Percentiles rank a stretch among this genome's conserved stretches.
Conservation (phyloP, 1,284 basidiomycete genomes). For the Uromyces viciae-fabae region DNA sequence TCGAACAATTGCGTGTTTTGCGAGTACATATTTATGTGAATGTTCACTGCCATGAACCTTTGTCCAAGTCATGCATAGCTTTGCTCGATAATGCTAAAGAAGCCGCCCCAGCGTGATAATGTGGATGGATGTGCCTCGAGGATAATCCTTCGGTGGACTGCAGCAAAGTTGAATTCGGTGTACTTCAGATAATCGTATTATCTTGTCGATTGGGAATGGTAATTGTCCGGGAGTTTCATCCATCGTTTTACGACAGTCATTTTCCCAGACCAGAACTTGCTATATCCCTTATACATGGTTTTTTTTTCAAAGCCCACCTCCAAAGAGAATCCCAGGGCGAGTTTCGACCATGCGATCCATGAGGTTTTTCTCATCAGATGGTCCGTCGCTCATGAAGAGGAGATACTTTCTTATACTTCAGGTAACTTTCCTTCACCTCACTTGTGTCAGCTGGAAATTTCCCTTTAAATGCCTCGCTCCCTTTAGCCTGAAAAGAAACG, state of each 20-base stretch:
- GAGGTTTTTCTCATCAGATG: not conserved
- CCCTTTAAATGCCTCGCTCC: not conserved
- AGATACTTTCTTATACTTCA: not conserved
- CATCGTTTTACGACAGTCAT: not conserved
- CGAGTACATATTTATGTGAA: not conserved
- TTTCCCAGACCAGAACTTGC: not conserved
- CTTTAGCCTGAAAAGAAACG: not conserved
- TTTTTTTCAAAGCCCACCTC: not conserved
- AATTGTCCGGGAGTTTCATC: conserved; percentile 6
- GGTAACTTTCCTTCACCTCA: not conserved
- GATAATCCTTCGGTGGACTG: conserved; percentile 2
- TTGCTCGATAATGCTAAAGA: not conserved
- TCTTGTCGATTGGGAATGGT: not conserved
- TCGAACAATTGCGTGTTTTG: too few relatives aligned
- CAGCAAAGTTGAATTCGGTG: not conserved
- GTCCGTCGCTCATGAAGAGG: not conserved
- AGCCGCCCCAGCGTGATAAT: conserved; percentile 8
- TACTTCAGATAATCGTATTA: not conserved
- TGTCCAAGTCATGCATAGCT: not conserved
- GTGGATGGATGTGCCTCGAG: not conserved
- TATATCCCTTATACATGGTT: conserved; percentile 3
- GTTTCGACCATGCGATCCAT: conserved; percentile 1
- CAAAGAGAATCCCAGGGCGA: not conserved
- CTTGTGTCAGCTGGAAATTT: not conserved
- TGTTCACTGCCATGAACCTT: not conserved